phyloP scores from a whole-genome alignment of 768 basidiomycete genomes.

The Trametes meyenii region DNA sequence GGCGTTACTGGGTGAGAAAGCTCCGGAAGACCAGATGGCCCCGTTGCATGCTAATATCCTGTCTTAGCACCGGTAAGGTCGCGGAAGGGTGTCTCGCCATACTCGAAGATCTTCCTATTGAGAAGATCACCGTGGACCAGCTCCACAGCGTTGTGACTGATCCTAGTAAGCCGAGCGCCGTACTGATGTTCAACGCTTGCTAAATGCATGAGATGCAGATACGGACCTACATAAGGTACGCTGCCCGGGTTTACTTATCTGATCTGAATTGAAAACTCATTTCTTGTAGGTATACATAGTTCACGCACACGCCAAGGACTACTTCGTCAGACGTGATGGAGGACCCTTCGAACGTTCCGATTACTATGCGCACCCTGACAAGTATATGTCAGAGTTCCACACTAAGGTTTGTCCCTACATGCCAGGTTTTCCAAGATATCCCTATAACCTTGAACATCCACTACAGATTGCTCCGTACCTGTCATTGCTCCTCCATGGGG shows the following conservation, averaged over 20 bases:
- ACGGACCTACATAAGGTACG: constrained; percentile 60
- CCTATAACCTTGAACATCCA: neutral
- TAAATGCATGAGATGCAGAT: constrained; percentile 36
- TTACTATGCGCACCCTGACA: constrained; percentile 74
- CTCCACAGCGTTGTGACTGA: constrained; percentile 58
- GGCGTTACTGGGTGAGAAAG: constrained; percentile 75
- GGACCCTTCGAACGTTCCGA: constrained; percentile 58
- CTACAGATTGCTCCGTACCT: constrained; percentile 80
- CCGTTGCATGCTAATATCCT: neutral
- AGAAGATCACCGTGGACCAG: constrained; percentile 56
- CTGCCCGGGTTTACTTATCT: neutral
- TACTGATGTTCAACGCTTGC: neutral
- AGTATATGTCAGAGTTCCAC: constrained; percentile 69
- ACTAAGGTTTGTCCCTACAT: constrained; percentile 50
- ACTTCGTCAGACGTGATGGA: constrained; percentile 64
- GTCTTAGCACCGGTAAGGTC: constrained; percentile 75
- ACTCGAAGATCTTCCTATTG: constrained; percentile 68
- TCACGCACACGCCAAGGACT: constrained; percentile 69
- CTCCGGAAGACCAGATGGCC: neutral
- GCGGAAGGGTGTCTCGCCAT: constrained; percentile 76
- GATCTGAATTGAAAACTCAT: neutral
- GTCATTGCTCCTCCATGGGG: constrained; percentile 83
- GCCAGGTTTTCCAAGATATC: neutral
- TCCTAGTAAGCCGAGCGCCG: constrained; percentile 43
- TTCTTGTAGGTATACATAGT: constrained; percentile 68